Percentiles rank a stretch among this genome's conserved stretches.
phyloP scores from a whole-genome alignment of 2,329 filamentous ascomycete genomes.

The Paracorniculantispora psalliotae region DNA sequence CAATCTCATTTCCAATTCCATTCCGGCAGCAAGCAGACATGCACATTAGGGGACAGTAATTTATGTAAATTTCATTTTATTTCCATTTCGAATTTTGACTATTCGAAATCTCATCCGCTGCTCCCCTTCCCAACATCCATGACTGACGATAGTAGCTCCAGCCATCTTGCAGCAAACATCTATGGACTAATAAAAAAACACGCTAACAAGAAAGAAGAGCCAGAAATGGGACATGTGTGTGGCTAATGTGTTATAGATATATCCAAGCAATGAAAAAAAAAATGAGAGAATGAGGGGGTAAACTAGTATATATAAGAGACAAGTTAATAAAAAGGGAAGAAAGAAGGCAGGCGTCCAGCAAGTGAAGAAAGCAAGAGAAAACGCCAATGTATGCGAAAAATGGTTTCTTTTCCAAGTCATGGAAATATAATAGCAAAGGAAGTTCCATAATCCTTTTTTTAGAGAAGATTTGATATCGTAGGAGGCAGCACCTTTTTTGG shows the following conservation, averaged over 20 bases:
- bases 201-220: not conserved
- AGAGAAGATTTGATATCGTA: not conserved
- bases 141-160: not conserved
- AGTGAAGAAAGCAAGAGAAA: not conserved
- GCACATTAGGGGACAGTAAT: no score
- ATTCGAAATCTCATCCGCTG: not conserved
- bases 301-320: not conserved
- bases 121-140: not conserved
- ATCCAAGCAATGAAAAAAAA: constrained; percentile 2
- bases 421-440: not conserved
- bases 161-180: constrained; percentile 1
- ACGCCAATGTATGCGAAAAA: constrained; percentile 8
- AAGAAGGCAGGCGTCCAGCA: not conserved
- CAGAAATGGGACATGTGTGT: not conserved
- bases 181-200: not conserved
- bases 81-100: not conserved
- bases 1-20: no score
- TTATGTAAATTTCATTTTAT: not conserved
- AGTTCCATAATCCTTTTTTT: not conserved
- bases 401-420: not conserved
- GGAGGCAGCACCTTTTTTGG: not conserved
- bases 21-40: no score
- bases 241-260: not conserved
- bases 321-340: constrained; percentile 1
- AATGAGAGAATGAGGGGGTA: not conserved